These are phyloP conservation scores for Stevia rebaudiana DNA, from an alignment of 140 eudicot genomes.

Conservation along the genomic window DNA sequence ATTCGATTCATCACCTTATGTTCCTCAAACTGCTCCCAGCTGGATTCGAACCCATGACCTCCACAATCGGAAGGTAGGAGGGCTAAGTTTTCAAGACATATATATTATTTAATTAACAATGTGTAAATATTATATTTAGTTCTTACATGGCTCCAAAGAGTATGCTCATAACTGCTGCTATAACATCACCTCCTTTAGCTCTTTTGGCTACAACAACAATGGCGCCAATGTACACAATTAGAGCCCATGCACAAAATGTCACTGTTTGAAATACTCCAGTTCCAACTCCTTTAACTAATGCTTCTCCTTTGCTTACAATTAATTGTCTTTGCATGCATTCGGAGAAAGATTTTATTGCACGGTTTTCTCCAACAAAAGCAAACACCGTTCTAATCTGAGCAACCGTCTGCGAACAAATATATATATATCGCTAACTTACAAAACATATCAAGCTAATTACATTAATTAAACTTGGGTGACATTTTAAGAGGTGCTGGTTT, in stretches of 20 bases:
- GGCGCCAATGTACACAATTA: slow-evolving; percentile 87
- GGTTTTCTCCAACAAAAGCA: slow-evolving; percentile 77
- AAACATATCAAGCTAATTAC: background rate
- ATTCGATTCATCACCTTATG: no score
- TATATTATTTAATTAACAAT: background rate
- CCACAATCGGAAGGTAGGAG: no score
- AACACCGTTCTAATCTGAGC: slow-evolving; percentile 81
- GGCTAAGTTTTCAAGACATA: no score
- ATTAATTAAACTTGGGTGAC: background rate
- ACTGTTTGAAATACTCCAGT: slow-evolving; percentile 68
- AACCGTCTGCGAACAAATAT: slow-evolving; percentile 41
- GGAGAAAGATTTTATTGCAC: slow-evolving; percentile 64
- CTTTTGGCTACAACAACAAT: slow-evolving; percentile 55
- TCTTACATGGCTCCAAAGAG: slow-evolving; percentile 89
- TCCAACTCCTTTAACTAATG: slow-evolving; percentile 70
- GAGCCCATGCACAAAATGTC: slow-evolving; percentile 81
- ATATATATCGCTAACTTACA: background rate
- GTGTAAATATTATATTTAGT: background rate
- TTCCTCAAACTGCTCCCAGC: no score
- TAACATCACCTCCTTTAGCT: slow-evolving; percentile 77
- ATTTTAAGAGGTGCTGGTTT: no score
- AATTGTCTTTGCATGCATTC: slow-evolving; percentile 56
- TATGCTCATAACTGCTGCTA: slow-evolving; percentile 93
- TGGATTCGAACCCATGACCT: no score
- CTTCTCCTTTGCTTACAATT: slow-evolving; percentile 54